Conservation (phyloP, 2,329 filamentous ascomycete species). For the Iodosphaeria phyllophila region DNA sequence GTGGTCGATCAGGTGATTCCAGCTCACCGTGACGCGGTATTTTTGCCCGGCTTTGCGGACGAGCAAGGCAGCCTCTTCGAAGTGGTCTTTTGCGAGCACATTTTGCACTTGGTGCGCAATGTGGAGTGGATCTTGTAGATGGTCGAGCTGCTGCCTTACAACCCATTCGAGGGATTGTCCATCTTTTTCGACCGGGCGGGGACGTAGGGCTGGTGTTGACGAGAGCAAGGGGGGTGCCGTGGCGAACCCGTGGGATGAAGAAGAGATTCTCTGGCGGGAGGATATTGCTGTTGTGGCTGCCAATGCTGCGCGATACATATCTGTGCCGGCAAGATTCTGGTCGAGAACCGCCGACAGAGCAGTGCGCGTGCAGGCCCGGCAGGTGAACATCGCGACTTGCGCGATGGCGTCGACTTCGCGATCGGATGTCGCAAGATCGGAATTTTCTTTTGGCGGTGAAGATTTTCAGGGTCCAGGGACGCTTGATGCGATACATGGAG, state of each 20-base stretch:
- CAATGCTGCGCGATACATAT: not conserved
- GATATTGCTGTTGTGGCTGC: no score
- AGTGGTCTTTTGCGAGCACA: constrained; percentile 37
- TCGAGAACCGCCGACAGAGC: not conserved
- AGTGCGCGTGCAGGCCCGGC: constrained; percentile 1
- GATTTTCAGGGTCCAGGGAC: no score
- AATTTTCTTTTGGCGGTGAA: no score
- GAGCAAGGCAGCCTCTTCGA: constrained; percentile 48
- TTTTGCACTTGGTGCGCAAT: constrained; percentile 49
- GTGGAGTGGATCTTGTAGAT: constrained; percentile 51
- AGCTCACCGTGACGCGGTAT: constrained; percentile 52
- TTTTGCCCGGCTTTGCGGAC: constrained; percentile 49
- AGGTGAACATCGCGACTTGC: constrained; percentile 1
- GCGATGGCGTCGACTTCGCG: not conserved
- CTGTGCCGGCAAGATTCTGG: not conserved
- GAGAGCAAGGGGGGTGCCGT: no score
- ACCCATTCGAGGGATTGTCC: constrained; percentile 10
- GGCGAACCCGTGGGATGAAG: no score
- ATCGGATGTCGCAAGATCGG: no score
- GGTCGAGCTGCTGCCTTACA: constrained; percentile 37
- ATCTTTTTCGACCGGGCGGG: no score
- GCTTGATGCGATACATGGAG: no score
- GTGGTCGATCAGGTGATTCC: constrained; percentile 73
- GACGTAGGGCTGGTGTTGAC: no score
- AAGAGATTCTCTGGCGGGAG: no score